phyloP scores from a whole-genome alignment of 2,329 filamentous ascomycete species.

The Trichoderma breve region DNA sequence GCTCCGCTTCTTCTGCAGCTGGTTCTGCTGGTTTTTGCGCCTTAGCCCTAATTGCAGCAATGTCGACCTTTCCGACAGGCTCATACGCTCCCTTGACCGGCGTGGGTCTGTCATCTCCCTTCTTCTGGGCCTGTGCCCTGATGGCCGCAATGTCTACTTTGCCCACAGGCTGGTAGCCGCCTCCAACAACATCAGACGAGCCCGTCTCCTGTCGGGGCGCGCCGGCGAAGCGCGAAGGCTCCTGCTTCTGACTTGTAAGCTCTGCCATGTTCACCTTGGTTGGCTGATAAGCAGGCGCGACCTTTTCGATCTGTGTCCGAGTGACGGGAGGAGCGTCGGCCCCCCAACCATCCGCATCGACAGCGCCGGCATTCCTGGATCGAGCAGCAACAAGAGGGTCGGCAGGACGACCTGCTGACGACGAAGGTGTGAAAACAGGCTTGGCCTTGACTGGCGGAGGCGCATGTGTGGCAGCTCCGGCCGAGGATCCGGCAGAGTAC shows the following conservation, averaged over 20 bases:
- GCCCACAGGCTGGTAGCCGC: constrained; percentile 88
- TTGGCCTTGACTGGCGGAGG: constrained; percentile 78
- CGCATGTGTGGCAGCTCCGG: constrained; percentile 50
- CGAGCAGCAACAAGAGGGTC: constrained; percentile 69
- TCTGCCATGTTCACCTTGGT: constrained; percentile 93
- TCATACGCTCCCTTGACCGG: constrained; percentile 91
- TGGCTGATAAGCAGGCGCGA: constrained; percentile 87
- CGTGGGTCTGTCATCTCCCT: constrained; percentile 74
- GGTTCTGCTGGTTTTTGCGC: constrained; percentile 60
- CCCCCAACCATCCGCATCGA: constrained; percentile 91
- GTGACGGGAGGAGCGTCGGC: constrained; percentile 88
- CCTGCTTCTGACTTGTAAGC: constrained; percentile 69
- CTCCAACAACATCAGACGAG: constrained; percentile 67
- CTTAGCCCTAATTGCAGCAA: constrained; percentile 84
- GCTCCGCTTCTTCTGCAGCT: constrained; percentile 22
- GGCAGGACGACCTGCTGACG: constrained; percentile 49
- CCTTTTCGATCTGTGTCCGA: constrained; percentile 84
- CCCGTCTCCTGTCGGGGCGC: constrained; percentile 46
- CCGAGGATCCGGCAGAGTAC: constrained; percentile 71
- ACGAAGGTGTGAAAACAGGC: constrained; percentile 83
- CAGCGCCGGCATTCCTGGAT: constrained; percentile 56
- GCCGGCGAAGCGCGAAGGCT: constrained; percentile 60
- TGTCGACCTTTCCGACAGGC: constrained; percentile 94
- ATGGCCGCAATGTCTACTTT: constrained; percentile 97
- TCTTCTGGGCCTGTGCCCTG: constrained; percentile 67